Percentiles rank a stretch among this genome's conserved stretches.
These are phyloP conservation scores for Fusarium nelsonii DNA, from an alignment of 2,329 filamentous ascomycete species.

Conservation along the genomic window DNA sequence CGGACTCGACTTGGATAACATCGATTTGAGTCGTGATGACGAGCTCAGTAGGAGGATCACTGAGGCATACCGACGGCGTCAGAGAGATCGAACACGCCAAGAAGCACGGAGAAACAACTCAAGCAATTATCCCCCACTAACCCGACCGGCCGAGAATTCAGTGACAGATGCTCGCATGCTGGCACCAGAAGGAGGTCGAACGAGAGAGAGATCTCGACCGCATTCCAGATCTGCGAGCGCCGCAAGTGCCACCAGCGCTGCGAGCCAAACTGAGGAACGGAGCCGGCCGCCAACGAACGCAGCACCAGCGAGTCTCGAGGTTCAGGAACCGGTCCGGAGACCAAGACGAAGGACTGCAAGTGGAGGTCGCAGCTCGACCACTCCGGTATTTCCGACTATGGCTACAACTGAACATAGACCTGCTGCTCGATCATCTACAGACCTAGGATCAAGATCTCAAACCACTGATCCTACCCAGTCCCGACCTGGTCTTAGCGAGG, in stretches of 20 bases:
- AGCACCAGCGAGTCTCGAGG: conserved; percentile 49
- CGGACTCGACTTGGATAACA: conserved; percentile 87
- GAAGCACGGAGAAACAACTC: conserved; percentile 61
- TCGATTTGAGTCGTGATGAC: conserved; percentile 86
- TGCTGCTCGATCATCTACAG: conserved; percentile 73
- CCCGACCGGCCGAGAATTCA: conserved; percentile 49
- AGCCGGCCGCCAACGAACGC: conserved; percentile 62
- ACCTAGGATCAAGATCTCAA: conserved; percentile 64
- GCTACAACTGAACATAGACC: conserved; percentile 60
- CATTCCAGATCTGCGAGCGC: conserved; percentile 63
- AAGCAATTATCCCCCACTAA: conserved; percentile 51
- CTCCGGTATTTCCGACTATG: conserved; percentile 58
- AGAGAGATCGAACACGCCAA: conserved; percentile 70
- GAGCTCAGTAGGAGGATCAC: conserved; percentile 92
- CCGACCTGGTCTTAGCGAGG: conserved; percentile 58
- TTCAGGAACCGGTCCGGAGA: conserved; percentile 48
- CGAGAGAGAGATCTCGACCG: conserved; percentile 54
- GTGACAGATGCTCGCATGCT: conserved; percentile 48
- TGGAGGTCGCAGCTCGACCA: conserved; percentile 66
- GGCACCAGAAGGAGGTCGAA: conserved; percentile 46
- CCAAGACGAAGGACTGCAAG: conserved; percentile 66
- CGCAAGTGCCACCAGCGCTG: conserved; percentile 57
- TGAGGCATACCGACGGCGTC: conserved; percentile 84
- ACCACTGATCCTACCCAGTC: conserved; percentile 54
- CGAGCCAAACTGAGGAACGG: conserved; percentile 59